Base-by-base conservation (phyloP, 2,329 filamentous ascomycete genomes). In the Amauroascus niger region DNA sequence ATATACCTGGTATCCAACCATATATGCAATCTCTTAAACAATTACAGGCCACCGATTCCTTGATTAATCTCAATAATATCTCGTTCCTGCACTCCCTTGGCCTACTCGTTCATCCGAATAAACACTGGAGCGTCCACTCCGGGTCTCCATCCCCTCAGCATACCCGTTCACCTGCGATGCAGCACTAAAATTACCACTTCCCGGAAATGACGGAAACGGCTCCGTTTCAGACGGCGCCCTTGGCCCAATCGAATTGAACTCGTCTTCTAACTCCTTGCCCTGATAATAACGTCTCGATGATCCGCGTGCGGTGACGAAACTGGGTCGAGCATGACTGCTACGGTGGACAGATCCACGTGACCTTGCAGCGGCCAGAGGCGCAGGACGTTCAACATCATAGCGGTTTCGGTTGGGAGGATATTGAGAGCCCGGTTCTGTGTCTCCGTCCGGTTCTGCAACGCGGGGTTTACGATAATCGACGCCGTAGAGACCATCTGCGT, bases 61-160 rank as follows among this genome's bases (percentile, higher is more conserved):
- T n/a, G 3, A 43, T 13, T 6, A 11, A 4, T 28, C 16, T 26
- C 20, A 26, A 26, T 28, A 45, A 28, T 1, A 28, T 28, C 41
- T 45, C 7, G 39, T 22, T 20, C 13, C 16, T 18, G 7, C 24
- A 1, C 9, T 8, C 20, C 30, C n/a, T 11, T 2, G 6, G 16
- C 35, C 33, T 26, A 45, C 18, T 45, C 22, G 20, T 26, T 52
- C 30, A 26, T 49, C 50, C n/a, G 55, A 54, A 49, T 50, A 50
- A 7, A 30, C 43, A 39, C 53, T 55, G n/a, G 55, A 57, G 55
- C 55, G 50, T 13, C 40, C 53, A 37, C 53, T 57, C 11, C 18
- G 22, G 9, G 16, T 28, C 2, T 24, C 35, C 18, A 28, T 24
- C 3, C 24, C 20, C 14, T 43, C 46, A 13, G 28, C 20, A 40